phyloP scores from a whole-genome alignment of 352 stramenopile genomes.

The Globisporangium alternatum region DNA sequence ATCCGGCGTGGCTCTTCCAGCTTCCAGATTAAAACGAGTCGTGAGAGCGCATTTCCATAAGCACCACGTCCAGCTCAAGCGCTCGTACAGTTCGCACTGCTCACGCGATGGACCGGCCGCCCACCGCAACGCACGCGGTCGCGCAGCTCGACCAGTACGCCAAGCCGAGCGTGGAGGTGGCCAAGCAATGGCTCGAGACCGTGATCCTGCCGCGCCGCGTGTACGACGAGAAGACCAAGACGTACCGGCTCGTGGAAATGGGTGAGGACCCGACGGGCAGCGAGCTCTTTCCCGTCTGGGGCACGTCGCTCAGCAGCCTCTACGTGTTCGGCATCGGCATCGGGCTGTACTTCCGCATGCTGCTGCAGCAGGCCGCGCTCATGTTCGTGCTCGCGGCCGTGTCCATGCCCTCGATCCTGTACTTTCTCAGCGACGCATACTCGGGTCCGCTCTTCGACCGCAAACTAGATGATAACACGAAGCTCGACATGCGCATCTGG shows the following conservation, averaged over 20 bases:
- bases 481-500: constrained; percentile 48
- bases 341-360: constrained; percentile 75
- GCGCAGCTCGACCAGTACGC: constrained; percentile 31
- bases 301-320: constrained; percentile 55
- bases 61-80: background rate
- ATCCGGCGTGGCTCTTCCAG: too few relatives aligned
- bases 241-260: constrained; percentile 65
- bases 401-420: constrained; percentile 54
- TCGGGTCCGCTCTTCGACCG: constrained; percentile 35
- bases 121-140: constrained; percentile 6
- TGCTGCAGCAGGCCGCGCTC: constrained; percentile 50
- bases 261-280: constrained; percentile 48
- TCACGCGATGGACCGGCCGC: constrained; percentile 13
- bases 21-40: too few relatives aligned
- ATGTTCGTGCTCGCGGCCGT: constrained; percentile 57
- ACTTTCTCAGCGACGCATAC: constrained; percentile 68
- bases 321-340: constrained; percentile 74
- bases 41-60: background rate
- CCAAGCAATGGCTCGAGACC: constrained; percentile 46
- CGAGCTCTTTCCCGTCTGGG: constrained; percentile 61
- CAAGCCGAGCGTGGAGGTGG: constrained; percentile 37
- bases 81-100: background rate
- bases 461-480: constrained; percentile 25
- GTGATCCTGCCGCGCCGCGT: constrained; percentile 59
- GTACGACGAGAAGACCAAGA: constrained; percentile 31